These are phyloP conservation scores for Nitzschia inconspicua DNA, from an alignment of 108 stramenopile genomes.

Conservation along the genomic window DNA sequence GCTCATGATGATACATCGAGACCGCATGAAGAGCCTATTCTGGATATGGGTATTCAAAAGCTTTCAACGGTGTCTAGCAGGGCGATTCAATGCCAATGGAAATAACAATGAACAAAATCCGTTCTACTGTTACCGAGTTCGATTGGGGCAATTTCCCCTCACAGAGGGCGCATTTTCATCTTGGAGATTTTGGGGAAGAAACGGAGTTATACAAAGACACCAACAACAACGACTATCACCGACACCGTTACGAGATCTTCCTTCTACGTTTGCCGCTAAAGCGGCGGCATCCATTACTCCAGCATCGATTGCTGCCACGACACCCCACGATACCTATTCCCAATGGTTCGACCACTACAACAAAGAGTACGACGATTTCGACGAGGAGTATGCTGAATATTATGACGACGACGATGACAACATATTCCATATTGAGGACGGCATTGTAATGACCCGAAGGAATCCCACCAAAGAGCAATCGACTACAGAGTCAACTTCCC, in stretches of 20 bases:
- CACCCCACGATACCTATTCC: neutral
- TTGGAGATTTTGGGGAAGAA: neutral
- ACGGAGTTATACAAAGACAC: too few species aligned
- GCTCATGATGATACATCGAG: constrained; percentile 3
- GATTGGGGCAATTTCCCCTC: neutral
- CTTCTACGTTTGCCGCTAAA: neutral
- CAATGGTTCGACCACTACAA: too few species aligned
- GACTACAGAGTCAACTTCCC: neutral
- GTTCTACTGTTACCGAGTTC: neutral
- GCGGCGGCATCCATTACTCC: neutral
- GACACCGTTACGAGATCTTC: neutral
- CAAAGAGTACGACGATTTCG: too few species aligned
- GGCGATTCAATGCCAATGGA: too few species aligned
- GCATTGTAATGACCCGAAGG: too few species aligned
- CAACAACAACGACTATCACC: too few species aligned
- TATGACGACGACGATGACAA: too few species aligned
- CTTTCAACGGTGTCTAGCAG: neutral
- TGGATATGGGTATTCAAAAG: constrained; percentile 13
- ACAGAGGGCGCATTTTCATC: neutral
- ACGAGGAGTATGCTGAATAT: too few species aligned
- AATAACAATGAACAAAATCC: too few species aligned
- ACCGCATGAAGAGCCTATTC: constrained; percentile 1
- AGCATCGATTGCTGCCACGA: neutral
- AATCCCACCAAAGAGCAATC: too few species aligned
- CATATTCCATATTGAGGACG: too few species aligned